These are phyloP conservation scores for Castanopsis chinensis DNA, from an alignment of 306 rosid species.

Conservation along the genomic window DNA sequence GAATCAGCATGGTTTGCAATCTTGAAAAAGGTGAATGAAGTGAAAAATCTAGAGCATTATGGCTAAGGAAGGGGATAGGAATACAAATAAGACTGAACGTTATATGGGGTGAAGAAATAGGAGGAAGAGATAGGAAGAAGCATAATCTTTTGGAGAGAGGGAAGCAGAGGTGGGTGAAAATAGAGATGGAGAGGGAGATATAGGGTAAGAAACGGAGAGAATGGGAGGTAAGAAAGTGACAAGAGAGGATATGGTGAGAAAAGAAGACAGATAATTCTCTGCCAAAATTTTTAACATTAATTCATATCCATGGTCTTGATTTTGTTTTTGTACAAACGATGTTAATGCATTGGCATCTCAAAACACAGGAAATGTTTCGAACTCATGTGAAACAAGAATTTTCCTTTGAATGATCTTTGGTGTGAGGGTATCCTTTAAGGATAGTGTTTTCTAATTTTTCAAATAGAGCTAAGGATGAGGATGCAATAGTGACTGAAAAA, in stretches of 20 bases:
- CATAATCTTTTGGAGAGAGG: too few species aligned
- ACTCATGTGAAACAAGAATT: neutral
- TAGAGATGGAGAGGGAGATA: neutral
- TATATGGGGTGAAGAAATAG: neutral
- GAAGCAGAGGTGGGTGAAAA: neutral
- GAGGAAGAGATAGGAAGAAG: neutral
- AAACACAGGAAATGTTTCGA: neutral
- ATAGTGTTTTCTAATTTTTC: too few species aligned
- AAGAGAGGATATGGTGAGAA: neutral
- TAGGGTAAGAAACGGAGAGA: neutral
- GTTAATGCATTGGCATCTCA: neutral
- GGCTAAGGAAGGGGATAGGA: neutral
- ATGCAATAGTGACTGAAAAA: too few species aligned
- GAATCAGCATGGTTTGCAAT: neutral
- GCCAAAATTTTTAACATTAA: neutral
- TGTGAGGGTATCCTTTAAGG: neutral
- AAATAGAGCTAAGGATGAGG: too few species aligned
- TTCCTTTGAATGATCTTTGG: neutral
- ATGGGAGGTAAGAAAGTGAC: neutral
- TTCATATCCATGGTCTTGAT: neutral
- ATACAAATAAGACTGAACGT: neutral
- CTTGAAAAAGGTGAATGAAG: neutral
- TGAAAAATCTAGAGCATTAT: neutral
- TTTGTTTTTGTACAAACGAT: neutral
- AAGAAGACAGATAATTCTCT: neutral